Base-by-base conservation (phyloP, 805 yeast genomes). In the Pichia cabralensis region DNA sequence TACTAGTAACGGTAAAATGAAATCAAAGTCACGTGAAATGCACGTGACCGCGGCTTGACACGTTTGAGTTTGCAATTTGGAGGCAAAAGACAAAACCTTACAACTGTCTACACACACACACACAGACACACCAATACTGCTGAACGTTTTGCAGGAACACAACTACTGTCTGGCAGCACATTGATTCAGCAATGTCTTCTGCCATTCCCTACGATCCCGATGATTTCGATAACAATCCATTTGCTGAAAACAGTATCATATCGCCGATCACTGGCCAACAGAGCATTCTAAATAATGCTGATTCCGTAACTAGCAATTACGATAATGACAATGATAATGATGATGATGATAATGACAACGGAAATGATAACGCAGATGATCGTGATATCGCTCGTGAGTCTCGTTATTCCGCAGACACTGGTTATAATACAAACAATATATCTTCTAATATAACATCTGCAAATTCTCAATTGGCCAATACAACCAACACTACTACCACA, bases 241-340 rank as follows among this genome's bases (percentile, higher is more conserved):
- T 75, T 54, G 74, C 77, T 3, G 74, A 69, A 39, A 70, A 51
- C 44, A 50, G 49, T 40, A 47, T 45, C 34, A 38, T 49, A 12
- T 11, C 53, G 15, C 23, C 42, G 14, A 10, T 8, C 8, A 25
- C 36, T 6, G 0, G 95, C 78, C 8, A 76, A 62, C 3, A 71
- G 13, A 0, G 94, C 88, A n/a, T n/a, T n/a, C n/a, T n/a, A n/a
- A 78, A 86, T 77, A 11, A 82, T 19, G 25, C 12, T 12, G 15
- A 22, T n/a, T n/a, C n/a, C n/a, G n/a, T n/a, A n/a, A n/a, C n/a
- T 8, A 9, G 14, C 4, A 33, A 18, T 17, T 3, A 14, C 20
- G 16, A 27, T 6, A 15, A 26, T 3, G 8, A 12, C 8, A n/a
- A 10, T n/a, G 6, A 23, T 14, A 4, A 22, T 4, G 29, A 25